Base-by-base conservation (phyloP, 257 asterid genomes). In the Solanum rostratum region DNA sequence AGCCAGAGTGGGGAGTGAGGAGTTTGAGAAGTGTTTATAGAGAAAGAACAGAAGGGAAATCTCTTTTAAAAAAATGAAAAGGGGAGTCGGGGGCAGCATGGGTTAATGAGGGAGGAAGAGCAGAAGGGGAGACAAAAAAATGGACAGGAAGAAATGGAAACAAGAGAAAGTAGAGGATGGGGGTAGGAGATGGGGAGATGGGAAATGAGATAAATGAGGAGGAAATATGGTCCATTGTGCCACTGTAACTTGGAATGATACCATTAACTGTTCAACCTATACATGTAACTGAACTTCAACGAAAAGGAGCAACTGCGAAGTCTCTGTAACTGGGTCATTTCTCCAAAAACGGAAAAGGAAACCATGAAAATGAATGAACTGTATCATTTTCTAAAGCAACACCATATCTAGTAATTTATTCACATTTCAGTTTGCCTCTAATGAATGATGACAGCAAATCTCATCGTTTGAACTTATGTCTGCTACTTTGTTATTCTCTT, bases 401-500 rank as follows among this genome's bases (percentile, higher is more conserved):
- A 27, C 82, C 45, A 15, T 49, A 9, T 49, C 24, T 24, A 49
- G 63, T 76, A 76, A 50, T 41, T 71, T 71, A 10, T 76, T 27
- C 45, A 27, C 45, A 15, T 76, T 49, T 76, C 27, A 76, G 27
- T 76, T 49, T 49, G 82, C 45, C 50, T 27, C 3, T 49, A 27
- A 9, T 76, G 46, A 74, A 50, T 76, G 82, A 15, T 76, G 62
- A 49, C 9, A 27, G 16, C 52, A 37, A 37, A 16, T 76, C 82
- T 76, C 63, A 27, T 83, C 71, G 30, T 84, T 11, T 62, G 65
- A 49, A 65, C 15, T 85, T 43, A 41, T 43, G 49, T 46, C 54
- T 73, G 41, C 46, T 76, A 22, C 84, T 80, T 59, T 37, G 60
- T 70, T 69, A 86, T 82, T 69, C 85, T 66, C 66, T 81, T 27